Evolutionary conservation across 2,329 filamentous ascomycete genomes (phyloP).

Genomic region (Calonectria leucothoes): DNA sequence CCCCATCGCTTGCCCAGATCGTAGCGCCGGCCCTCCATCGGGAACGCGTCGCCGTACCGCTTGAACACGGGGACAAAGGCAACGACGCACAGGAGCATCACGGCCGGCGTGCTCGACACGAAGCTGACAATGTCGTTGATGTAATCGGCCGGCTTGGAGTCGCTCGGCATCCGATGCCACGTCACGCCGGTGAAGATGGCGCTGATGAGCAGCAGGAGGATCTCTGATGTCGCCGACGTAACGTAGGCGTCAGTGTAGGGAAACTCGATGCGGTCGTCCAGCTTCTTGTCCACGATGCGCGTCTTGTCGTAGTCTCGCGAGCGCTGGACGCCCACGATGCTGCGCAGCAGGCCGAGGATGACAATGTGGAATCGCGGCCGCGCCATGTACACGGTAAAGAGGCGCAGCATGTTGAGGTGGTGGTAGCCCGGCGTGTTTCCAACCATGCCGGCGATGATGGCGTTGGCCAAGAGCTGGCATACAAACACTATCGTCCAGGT

Average conservation of each 20-base stretch:
- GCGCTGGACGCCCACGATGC: conserved; percentile 25
- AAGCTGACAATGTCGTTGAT: conserved; percentile 33
- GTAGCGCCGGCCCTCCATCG: conserved; percentile 35
- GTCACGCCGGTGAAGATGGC: conserved; percentile 39
- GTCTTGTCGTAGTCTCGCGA: conserved; percentile 33
- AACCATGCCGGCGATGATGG: conserved; percentile 33
- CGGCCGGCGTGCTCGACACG: conserved; percentile 32
- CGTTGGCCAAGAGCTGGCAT: conserved; percentile 34
- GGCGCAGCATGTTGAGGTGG: conserved; percentile 35
- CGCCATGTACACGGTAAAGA: conserved; percentile 37
- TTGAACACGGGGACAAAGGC: conserved; percentile 35
- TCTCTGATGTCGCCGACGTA: conserved; percentile 29
- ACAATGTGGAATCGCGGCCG: conserved; percentile 36
- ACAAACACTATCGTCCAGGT: conserved; percentile 31
- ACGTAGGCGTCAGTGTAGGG: conserved; percentile 39
- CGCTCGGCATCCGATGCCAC: conserved; percentile 35
- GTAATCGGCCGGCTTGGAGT: conserved; percentile 24
- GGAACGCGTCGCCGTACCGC: conserved; percentile 38
- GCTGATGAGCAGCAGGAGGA: conserved; percentile 30
- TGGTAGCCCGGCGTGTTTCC: conserved; percentile 34
- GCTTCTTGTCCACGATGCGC: conserved; percentile 23
- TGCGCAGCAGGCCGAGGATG: conserved; percentile 33
- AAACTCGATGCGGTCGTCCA: conserved; percentile 38
- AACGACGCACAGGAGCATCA: conserved; percentile 32
- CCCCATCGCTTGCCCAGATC: conserved; percentile 34